Evolutionary conservation across 129 eudicot genomes (phyloP).

Genomic region (Mikania micrantha): DNA sequence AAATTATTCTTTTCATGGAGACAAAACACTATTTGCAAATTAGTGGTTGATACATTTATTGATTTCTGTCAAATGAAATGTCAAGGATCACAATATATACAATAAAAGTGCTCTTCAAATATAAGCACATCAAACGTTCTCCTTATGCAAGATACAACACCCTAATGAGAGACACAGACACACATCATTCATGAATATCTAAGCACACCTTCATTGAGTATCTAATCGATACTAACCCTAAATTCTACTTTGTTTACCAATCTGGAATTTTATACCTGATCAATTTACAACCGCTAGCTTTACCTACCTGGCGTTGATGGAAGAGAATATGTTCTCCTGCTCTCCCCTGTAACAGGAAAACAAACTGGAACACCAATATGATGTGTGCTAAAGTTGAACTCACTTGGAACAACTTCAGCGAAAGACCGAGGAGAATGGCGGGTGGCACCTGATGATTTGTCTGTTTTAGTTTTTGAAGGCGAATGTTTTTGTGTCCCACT

Average conservation of each 20-base stretch:
- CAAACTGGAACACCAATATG: conserved; percentile 5
- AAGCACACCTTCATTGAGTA: background rate
- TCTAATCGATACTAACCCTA: conserved; percentile 5
- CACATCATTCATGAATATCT: background rate
- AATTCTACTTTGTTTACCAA: conserved; percentile 6
- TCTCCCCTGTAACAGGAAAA: conserved; percentile 7
- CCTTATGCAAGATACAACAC: conserved; percentile 3
- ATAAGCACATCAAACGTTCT: conserved; percentile 23
- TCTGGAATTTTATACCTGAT: background rate
- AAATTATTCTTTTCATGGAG: too few species aligned
- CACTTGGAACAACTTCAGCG: conserved; percentile 39
- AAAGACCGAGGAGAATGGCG: conserved; percentile 51
- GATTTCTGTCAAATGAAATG: too few species aligned
- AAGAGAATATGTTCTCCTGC: conserved; percentile 28
- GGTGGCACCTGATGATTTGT: conserved; percentile 7
- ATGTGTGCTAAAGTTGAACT: conserved; percentile 20
- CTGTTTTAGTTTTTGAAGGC: conserved; percentile 31
- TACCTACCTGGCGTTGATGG: conserved; percentile 26
- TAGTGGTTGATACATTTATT: too few species aligned
- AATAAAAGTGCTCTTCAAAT: conserved; percentile 22
- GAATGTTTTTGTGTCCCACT: conserved; percentile 38
- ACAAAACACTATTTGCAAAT: too few species aligned
- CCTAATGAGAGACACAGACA: background rate
- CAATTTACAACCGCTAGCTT: background rate
- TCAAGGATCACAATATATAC: conserved; percentile 9